Evolutionary conservation across 306 rosid genomes (phyloP).

Genomic region (Vigna angularis): DNA sequence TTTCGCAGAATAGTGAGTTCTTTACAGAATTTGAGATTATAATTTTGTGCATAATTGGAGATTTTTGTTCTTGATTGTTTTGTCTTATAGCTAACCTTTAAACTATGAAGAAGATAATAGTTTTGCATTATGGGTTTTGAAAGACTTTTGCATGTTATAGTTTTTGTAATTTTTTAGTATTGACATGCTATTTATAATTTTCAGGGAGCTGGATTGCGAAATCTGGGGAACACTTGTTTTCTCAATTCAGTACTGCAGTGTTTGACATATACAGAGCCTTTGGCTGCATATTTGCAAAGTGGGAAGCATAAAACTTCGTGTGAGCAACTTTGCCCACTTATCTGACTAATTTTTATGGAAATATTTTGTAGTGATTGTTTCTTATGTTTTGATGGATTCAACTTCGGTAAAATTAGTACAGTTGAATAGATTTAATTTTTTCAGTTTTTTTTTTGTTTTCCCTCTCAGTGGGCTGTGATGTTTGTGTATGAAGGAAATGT

Average conservation of each 20-base stretch:
- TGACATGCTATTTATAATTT: slow-evolving; percentile 32
- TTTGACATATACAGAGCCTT: slow-evolving; percentile 92
- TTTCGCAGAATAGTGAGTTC: slow-evolving; percentile 83
- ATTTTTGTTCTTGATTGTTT: neutral
- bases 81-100: too few relatives aligned
- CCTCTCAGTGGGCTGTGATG: neutral
- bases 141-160: neutral
- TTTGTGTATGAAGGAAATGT: neutral
- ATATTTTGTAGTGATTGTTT: neutral
- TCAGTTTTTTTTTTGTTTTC: neutral
- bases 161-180: neutral
- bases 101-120: neutral
- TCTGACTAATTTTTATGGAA: neutral
- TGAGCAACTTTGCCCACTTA: slow-evolving; percentile 46
- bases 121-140: neutral
- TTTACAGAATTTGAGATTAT: neutral
- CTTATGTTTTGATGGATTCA: neutral
- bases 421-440: neutral
- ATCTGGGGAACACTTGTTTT: slow-evolving; percentile 94
- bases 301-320: slow-evolving; percentile 94
- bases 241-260: slow-evolving; percentile 97
- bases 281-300: slow-evolving; percentile 96
- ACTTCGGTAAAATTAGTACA: neutral
- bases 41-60: neutral
- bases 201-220: slow-evolving; percentile 96